phyloP scores from a whole-genome alignment of 768 basidiomycete species.

The Coprinopsis strossmayeri region DNA sequence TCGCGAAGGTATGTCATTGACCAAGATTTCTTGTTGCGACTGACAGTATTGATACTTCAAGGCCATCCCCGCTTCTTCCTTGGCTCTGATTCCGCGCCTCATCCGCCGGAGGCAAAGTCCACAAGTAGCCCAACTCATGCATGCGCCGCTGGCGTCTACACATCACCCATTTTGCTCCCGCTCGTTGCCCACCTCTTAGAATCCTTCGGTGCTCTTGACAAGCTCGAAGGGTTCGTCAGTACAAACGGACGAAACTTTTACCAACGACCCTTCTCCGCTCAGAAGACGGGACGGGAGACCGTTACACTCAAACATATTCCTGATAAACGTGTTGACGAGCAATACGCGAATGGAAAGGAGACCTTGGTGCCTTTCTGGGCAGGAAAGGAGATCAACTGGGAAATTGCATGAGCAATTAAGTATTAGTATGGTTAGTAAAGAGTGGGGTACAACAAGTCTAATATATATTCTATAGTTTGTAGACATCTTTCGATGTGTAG shows the following conservation, averaged over 20 bases:
- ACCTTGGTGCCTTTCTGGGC: slow-evolving; percentile 83
- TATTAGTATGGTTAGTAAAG: not conserved
- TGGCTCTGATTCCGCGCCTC: slow-evolving; percentile 95
- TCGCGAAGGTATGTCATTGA: slow-evolving; percentile 60
- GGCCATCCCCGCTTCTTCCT: slow-evolving; percentile 96
- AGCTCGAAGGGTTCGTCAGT: slow-evolving; percentile 76
- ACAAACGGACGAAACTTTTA: slow-evolving; percentile 80
- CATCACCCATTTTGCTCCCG: slow-evolving; percentile 86
- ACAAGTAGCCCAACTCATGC: slow-evolving; percentile 60
- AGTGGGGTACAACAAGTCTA: not conserved
- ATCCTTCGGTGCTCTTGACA: slow-evolving; percentile 80
- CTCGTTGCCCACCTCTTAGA: slow-evolving; percentile 85
- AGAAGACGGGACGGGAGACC: slow-evolving; percentile 19
- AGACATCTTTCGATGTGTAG: slow-evolving; percentile 54
- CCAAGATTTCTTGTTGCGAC: no score
- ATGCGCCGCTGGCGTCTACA: slow-evolving; percentile 96
- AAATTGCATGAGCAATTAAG: slow-evolving; percentile 26
- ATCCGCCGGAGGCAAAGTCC: slow-evolving; percentile 64
- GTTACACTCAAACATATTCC: slow-evolving; percentile 39
- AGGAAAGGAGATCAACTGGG: slow-evolving; percentile 76
- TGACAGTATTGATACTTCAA: slow-evolving; percentile 15
- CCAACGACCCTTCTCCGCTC: slow-evolving; percentile 24
- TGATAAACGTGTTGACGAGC: slow-evolving; percentile 35
- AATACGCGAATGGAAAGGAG: slow-evolving; percentile 42
- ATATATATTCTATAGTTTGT: slow-evolving; percentile 5